phyloP scores from a whole-genome alignment of 495 filamentous ascomycete species.

The Amphirosellinia nigrospora region DNA sequence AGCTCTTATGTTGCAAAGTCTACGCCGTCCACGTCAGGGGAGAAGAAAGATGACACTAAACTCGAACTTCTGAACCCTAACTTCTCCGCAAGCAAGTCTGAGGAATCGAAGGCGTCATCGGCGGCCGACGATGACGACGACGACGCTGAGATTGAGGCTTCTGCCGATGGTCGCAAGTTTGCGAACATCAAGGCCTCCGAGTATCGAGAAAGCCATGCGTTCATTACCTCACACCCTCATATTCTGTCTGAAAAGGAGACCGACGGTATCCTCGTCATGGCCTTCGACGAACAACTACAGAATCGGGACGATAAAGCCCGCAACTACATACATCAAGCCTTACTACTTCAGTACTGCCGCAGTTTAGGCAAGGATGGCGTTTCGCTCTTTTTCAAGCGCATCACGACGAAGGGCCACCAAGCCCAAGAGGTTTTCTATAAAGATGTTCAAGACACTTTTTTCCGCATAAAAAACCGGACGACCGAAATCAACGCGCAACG shows the following conservation, averaged over 20 bases:
- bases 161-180: slow-evolving; percentile 77
- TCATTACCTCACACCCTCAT: slow-evolving; percentile 74
- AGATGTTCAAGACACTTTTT: slow-evolving; percentile 87
- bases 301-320: slow-evolving; percentile 76
- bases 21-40: slow-evolving; percentile 44
- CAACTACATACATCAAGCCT: slow-evolving; percentile 91
- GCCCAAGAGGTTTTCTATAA: slow-evolving; percentile 91
- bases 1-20: slow-evolving; percentile 76
- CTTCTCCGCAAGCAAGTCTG: slow-evolving; percentile 33
- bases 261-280: slow-evolving; percentile 87
- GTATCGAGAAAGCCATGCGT: slow-evolving; percentile 74
- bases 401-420: slow-evolving; percentile 90
- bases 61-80: slow-evolving; percentile 86
- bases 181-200: slow-evolving; percentile 76
- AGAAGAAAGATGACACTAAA: slow-evolving; percentile 50
- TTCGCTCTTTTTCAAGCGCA: slow-evolving; percentile 91
- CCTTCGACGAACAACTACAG: slow-evolving; percentile 83
- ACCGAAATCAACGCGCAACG: slow-evolving; percentile 74
- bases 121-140: slow-evolving; percentile 52
- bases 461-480: slow-evolving; percentile 75
- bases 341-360: slow-evolving; percentile 93
- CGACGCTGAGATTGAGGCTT: slow-evolving; percentile 76
- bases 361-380: slow-evolving; percentile 88
- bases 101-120: slow-evolving; percentile 31
- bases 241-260: slow-evolving; percentile 88